These are phyloP conservation scores for Backusella australiensis DNA, from an alignment of 192 early-diverging fungal species.

Conservation along the genomic window DNA sequence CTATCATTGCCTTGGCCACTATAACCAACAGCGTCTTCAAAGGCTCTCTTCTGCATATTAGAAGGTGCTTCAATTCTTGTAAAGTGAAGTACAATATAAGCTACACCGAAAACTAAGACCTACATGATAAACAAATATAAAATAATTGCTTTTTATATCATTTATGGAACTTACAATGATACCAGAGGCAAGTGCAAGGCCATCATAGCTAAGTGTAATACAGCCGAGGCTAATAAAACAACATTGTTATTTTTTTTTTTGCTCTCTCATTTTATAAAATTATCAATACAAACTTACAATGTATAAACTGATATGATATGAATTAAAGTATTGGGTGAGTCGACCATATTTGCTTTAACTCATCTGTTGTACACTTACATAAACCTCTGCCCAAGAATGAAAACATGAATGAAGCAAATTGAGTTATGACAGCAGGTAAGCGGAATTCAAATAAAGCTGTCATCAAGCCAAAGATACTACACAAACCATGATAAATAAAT, in stretches of 20 bases:
- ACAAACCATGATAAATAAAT: not conserved
- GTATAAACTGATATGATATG: slow-evolving; percentile 24
- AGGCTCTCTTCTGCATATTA: slow-evolving; percentile 26
- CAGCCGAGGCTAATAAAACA: slow-evolving; percentile 21
- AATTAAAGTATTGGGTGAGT: not conserved
- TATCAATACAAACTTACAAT: slow-evolving; percentile 19
- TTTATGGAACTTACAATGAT: slow-evolving; percentile 23
- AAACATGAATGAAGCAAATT: slow-evolving; percentile 33
- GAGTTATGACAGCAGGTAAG: slow-evolving; percentile 7
- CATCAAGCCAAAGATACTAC: slow-evolving; percentile 25
- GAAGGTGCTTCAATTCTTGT: slow-evolving; percentile 22
- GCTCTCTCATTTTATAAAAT: not conserved
- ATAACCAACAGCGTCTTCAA: slow-evolving; percentile 17
- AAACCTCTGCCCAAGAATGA: slow-evolving; percentile 29
- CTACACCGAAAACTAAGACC: slow-evolving; percentile 26
- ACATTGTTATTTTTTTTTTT: not conserved
- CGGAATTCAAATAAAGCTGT: slow-evolving; percentile 23
- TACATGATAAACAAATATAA: not conserved
- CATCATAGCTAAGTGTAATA: slow-evolving; percentile 23
- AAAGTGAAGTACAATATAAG: slow-evolving; percentile 23
- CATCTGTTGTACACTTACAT: slow-evolving; percentile 9
- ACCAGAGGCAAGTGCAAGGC: slow-evolving; percentile 24
- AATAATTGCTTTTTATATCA: not conserved
- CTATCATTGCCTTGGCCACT: not conserved
- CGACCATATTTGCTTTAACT: not conserved